phyloP scores from a whole-genome alignment of 306 rosid species.

The Lathyrus sativus region DNA sequence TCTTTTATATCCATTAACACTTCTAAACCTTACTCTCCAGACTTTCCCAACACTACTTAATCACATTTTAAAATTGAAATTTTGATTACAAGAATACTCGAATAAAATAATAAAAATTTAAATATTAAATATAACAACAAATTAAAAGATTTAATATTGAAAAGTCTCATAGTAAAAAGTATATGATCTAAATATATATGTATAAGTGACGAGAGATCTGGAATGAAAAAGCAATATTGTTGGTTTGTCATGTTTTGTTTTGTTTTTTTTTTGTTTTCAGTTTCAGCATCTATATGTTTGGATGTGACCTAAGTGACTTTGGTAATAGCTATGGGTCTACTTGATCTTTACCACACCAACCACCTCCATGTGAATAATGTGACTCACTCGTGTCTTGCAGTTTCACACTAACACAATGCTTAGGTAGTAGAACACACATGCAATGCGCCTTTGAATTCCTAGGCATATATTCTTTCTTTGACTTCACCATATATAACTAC shows the following conservation, averaged over 20 bases:
- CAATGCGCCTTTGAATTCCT: background rate
- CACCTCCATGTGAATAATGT: slow-evolving; percentile 1
- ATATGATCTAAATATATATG: too few species aligned
- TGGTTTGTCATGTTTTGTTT: background rate
- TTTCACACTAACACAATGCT: background rate
- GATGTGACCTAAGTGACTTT: slow-evolving; percentile 1
- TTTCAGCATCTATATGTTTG: background rate
- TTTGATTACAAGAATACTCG: too few species aligned
- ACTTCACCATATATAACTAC: background rate
- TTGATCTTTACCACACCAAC: background rate
- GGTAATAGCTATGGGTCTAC: background rate
- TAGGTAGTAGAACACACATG: background rate
- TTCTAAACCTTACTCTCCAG: too few species aligned
- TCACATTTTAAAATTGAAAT: too few species aligned
- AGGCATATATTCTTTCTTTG: slow-evolving; percentile 2
- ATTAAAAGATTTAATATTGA: too few species aligned
- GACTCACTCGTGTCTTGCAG: background rate
- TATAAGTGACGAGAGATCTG: background rate
- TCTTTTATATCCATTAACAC: too few species aligned
- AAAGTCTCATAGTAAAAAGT: too few species aligned
- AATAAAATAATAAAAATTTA: too few species aligned
- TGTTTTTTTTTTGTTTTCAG: slow-evolving; percentile 1
- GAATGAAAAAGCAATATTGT: background rate
- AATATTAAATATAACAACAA: too few species aligned
- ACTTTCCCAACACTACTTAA: too few species aligned